A percentile compares a stretch with the other conserved stretches of the same genome.
Evolutionary conservation across 2,329 filamentous ascomycete genomes (phyloP).

Genomic region (Dothistroma pini): DNA sequence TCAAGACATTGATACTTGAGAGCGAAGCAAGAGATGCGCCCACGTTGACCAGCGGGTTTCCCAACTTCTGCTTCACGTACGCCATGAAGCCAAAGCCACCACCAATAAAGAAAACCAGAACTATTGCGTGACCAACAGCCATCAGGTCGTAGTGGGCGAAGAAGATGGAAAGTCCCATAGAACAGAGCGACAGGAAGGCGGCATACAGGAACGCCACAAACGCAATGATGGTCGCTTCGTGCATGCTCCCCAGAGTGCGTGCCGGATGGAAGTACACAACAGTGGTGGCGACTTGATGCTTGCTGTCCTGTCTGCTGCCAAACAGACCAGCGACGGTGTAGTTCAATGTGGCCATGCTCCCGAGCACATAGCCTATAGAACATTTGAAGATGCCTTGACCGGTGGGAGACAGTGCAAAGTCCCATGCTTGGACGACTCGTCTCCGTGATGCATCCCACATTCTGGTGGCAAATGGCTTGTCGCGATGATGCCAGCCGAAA

Average conservation of each 20-base stretch:
- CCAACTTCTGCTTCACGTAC: slow-evolving; percentile 38
- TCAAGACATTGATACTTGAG: slow-evolving; percentile 83
- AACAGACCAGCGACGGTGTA: slow-evolving; percentile 67
- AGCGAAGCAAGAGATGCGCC: slow-evolving; percentile 82
- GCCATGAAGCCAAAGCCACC: slow-evolving; percentile 80
- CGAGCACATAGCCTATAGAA: slow-evolving; percentile 82
- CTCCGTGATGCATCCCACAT: slow-evolving; percentile 11
- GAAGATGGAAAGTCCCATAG: slow-evolving; percentile 83
- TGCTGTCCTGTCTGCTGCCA: slow-evolving; percentile 74
- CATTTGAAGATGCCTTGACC: slow-evolving; percentile 85
- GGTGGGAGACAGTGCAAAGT: slow-evolving; percentile 54
- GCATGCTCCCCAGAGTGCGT: slow-evolving; percentile 81
- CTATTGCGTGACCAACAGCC: slow-evolving; percentile 69
- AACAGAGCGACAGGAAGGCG: slow-evolving; percentile 69
- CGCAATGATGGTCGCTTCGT: slow-evolving; percentile 75
- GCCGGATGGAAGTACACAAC: slow-evolving; percentile 95
- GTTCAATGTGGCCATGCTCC: slow-evolving; percentile 81
- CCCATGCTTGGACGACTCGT: slow-evolving; percentile 12
- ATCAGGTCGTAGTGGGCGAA: slow-evolving; percentile 67
- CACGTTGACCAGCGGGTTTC: slow-evolving; percentile 41
- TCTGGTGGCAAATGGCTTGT: not conserved
- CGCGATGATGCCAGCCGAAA: slow-evolving; percentile 4
- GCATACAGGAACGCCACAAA: slow-evolving; percentile 76
- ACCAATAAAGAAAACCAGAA: slow-evolving; percentile 79
- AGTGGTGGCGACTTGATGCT: slow-evolving; percentile 89